Percentiles rank a stretch among this genome's conserved stretches.
phyloP scores from a whole-genome alignment of 108 stramenopile genomes.

The Discostella stelligeroides region DNA sequence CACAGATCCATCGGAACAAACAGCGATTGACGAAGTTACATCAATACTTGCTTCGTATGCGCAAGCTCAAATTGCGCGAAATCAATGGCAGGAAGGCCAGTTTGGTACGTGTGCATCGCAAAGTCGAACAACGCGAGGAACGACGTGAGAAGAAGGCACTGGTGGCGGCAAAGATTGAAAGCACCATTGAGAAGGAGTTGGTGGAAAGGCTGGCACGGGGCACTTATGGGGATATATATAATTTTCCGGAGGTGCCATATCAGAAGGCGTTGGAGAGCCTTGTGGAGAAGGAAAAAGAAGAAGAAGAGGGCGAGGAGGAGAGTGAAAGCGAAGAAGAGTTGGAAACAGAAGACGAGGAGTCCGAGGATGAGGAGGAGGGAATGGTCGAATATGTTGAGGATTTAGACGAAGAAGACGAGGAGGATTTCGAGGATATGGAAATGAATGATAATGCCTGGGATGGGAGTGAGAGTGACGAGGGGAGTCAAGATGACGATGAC shows the following conservation, averaged over 20 bases:
- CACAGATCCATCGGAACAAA: constrained; percentile 93
- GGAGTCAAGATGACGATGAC: constrained; percentile 35
- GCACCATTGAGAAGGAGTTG: constrained; percentile 93
- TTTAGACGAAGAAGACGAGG: constrained; percentile 77
- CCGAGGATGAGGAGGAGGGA: constrained; percentile 49
- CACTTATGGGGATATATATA: constrained; percentile 97
- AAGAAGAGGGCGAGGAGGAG: constrained; percentile 58
- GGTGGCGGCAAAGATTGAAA: constrained; percentile 91
- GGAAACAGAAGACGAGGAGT: constrained; percentile 38
- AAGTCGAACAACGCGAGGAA: constrained; percentile 90
- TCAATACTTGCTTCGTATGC: constrained; percentile 97
- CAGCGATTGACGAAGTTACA: constrained; percentile 98
- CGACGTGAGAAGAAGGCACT: constrained; percentile 93
- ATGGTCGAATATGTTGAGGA: constrained; percentile 84
- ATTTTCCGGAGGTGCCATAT: constrained; percentile 91
- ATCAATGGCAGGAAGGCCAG: constrained; percentile 76
- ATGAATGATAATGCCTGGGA: constrained; percentile 69
- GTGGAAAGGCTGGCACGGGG: constrained; percentile 93
- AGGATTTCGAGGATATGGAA: constrained; percentile 82
- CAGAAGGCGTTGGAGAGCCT: constrained; percentile 80
- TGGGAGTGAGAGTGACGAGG: constrained; percentile 43
- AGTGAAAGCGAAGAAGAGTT: constrained; percentile 56
- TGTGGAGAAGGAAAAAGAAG: constrained; percentile 64
- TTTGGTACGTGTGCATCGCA: constrained; percentile 78
- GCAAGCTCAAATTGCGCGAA: constrained; percentile 91